Evolutionary conservation across 1,284 basidiomycete genomes (phyloP).

Genomic region (Sanguinoderma infundibulare): DNA sequence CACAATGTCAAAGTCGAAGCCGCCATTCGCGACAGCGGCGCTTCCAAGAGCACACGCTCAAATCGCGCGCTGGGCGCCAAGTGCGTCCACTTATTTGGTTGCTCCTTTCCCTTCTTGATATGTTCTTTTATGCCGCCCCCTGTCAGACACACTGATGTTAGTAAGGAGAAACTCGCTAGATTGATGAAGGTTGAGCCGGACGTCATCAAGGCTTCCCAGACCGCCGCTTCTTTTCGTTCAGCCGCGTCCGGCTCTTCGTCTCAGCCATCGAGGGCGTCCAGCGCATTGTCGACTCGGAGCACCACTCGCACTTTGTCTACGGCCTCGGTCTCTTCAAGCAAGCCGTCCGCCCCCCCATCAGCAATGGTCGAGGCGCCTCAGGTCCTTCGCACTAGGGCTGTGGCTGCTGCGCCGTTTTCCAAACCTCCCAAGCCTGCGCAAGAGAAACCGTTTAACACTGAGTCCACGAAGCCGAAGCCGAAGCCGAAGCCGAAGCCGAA

Average conservation of each 20-base stretch:
- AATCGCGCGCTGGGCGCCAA: not conserved
- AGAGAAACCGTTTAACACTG: not conserved
- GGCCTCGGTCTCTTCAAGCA: too few relatives aligned
- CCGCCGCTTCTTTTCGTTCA: not conserved
- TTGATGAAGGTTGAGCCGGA: not conserved
- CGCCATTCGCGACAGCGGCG: too few relatives aligned
- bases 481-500: not conserved
- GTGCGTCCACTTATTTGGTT: not conserved
- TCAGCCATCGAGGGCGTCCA: not conserved
- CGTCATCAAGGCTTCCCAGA: not conserved
- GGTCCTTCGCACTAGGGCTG: not conserved
- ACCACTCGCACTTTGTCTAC: not conserved
- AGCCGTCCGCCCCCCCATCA: too few relatives aligned
- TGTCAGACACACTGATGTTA: too few relatives aligned
- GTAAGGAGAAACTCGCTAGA: not conserved
- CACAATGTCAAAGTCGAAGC: too few relatives aligned
- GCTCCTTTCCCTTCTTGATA: too few relatives aligned
- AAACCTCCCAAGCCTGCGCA: not conserved
- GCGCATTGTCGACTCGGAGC: not conserved
- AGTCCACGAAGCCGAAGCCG: not conserved
- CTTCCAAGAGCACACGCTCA: not conserved
- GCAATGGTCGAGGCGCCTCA: not conserved
- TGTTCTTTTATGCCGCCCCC: too few relatives aligned
- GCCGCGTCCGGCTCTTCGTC: not conserved
- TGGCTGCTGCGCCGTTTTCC: not conserved